Evolutionary conservation across 164 flowering plant species (phyloP), one percentile per base, ranked within the genome.

Genomic region (Dillenia suffruticosa): DNA sequence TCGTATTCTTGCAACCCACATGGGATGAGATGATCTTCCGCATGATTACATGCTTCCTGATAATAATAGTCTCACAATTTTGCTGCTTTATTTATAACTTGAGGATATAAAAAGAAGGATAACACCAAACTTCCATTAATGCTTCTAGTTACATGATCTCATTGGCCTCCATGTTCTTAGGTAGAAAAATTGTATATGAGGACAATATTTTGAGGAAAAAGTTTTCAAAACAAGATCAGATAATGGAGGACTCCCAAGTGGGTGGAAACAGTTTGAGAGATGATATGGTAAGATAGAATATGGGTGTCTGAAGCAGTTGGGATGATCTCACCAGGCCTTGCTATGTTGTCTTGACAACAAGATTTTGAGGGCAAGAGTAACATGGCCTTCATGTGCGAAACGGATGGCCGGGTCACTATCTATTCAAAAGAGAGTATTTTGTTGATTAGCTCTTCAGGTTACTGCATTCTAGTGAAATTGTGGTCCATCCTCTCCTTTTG

Each of bases 331-430:
- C 53, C 48, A 46, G 44, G 14, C 61, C 48, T 64, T 68, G 70
- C 61, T 64, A 26, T 62, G 68, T 65, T 62, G 68, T 68, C 72
- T 63, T 64, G 60, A 60, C 59, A 45, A 46, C 63, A 68, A 59
- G 49, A 46, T 58, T 46, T 62, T 71, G 68, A 53, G 70, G 77
- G 79, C 82, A 79, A 74, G 76, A 76, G 86, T 82, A 77, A 82
- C 86, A 77, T 82, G 83, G 86, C 74, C 75, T 73, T 69, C 86
- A 82, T 82, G 86, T 82, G 84, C 82, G 24, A 52, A 44, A 62
- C 59, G 43, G 51, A 54, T 61, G 72, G 56, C 59, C 54, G 57
- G 44, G 75, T 82, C 80, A 55, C 76, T 43, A 69, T 82, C 81
- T 69, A 60, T 44, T 12, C 13, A 66, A 49, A 26, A 64, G 51